These are phyloP conservation scores for Penicillium goetzii DNA, from an alignment of 495 filamentous ascomycete species.

Conservation along the genomic window DNA sequence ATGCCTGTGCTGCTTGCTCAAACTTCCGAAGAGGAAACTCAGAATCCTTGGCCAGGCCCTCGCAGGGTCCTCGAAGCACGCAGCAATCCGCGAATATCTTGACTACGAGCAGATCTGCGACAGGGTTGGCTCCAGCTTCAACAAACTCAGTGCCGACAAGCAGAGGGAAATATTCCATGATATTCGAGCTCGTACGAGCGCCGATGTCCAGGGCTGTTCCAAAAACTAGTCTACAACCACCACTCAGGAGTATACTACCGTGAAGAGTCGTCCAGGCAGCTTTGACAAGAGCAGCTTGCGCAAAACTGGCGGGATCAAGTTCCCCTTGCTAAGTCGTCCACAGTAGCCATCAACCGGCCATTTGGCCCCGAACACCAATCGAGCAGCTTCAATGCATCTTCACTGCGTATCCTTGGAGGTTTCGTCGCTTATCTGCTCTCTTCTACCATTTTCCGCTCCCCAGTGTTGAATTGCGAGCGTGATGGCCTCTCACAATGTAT, in stretches of 20 bases:
- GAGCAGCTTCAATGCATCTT: neutral
- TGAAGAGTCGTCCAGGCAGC: neutral
- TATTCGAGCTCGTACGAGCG: neutral
- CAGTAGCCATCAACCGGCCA: neutral
- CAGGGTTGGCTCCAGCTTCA: neutral
- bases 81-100: neutral
- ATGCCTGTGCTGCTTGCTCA: neutral
- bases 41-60: neutral
- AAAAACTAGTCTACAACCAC: neutral
- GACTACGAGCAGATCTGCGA: slow-evolving; percentile 1
- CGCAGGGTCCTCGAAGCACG: neutral
- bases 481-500: neutral
- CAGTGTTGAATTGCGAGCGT: neutral
- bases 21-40: neutral
- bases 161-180: neutral
- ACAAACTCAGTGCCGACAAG: neutral
- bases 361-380: neutral
- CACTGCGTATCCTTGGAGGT: neutral
- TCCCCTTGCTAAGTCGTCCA: neutral
- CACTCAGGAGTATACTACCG: neutral
- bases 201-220: neutral
- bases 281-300: neutral
- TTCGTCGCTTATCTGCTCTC: neutral
- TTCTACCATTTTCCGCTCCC: neutral
- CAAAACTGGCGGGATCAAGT: neutral